Base-by-base conservation (phyloP, 495 filamentous ascomycete genomes). In the Talaromyces stipitatus region DNA sequence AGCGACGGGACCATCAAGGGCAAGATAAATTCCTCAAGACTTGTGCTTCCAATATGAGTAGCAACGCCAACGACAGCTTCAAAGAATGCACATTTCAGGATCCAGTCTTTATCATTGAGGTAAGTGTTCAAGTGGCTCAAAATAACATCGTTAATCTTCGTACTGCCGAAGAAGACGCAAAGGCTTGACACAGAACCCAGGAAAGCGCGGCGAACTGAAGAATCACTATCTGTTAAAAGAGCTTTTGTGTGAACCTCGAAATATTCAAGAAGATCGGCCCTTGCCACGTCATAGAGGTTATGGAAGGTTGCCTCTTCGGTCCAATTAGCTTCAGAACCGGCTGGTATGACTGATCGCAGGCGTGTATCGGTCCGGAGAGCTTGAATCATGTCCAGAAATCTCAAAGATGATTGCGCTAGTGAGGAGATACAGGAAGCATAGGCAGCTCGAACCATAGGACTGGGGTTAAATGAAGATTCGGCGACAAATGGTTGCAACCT, bases 1-100 rank as follows among this genome's bases (percentile, higher is more conserved):
- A 97, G 78, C n/a, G 94, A 91, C 70, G 96, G 95, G 9, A 96
- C 79, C 91, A 99, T 96, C 11, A 99, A 72, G 1, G 95, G 95
- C 36, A 99, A 78, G 48, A 97, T 95, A 64, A 95, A 99, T 58
- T 95, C 92, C 69, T 99, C 95, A 53, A 97, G 70, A 56, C 86
- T 92, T 12, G 82, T 86, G 50, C 86, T 88, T 5, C 95, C 95
- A 36, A 97, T 78, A 60, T 95, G 97, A 0, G 89, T 83, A 12
- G 91, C 89, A 55, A 99, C 94, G 9, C 92, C 92, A 18, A 97
- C 88, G 18, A 97, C 92, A 0, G 92, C 89, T 60, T 95, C 90
- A 61, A 99, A 96, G 66, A 97, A 97, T 18, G 95, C 91, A 64
- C 90, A 96, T 67, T 96, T 96, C 22, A 99, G 74, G 67, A 90